phyloP scores from a whole-genome alignment of 441 rosid genomes.

The Kokia cookei region DNA sequence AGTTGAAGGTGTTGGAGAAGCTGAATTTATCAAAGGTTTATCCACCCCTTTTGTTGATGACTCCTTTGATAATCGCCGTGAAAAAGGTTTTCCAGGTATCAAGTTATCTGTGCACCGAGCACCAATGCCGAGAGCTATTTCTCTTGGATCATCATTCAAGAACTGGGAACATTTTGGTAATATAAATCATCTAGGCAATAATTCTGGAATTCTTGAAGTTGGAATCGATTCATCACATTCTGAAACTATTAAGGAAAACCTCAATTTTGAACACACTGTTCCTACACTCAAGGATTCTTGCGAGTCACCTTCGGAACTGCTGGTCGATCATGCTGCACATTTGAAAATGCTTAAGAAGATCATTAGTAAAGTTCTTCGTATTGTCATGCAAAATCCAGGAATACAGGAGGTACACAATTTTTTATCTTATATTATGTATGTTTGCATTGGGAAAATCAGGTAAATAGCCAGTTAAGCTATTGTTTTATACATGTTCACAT shows the following conservation, averaged over 20 bases:
- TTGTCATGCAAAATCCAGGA: slow-evolving; percentile 85
- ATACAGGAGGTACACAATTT: slow-evolving; percentile 54
- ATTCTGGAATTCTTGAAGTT: slow-evolving; percentile 16
- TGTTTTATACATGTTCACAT: not conserved
- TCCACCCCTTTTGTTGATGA: slow-evolving; percentile 52
- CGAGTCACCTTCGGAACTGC: slow-evolving; percentile 65
- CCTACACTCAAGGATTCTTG: slow-evolving; percentile 33
- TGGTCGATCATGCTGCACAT: slow-evolving; percentile 48
- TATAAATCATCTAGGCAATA: slow-evolving; percentile 3
- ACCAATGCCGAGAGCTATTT: slow-evolving; percentile 27
- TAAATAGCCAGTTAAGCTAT: not conserved
- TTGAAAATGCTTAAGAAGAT: slow-evolving; percentile 58
- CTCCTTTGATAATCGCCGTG: slow-evolving; percentile 51
- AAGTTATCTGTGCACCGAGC: slow-evolving; percentile 44
- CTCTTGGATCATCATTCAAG: slow-evolving; percentile 42
- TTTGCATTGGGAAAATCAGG: not conserved
- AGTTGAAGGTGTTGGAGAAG: slow-evolving; percentile 85
- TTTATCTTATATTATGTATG: not conserved
- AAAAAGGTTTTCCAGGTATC: slow-evolving; percentile 94
- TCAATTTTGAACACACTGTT: slow-evolving; percentile 24
- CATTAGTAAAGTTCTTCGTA: slow-evolving; percentile 64
- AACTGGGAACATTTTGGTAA: slow-evolving; percentile 32
- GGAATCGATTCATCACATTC: slow-evolving; percentile 23
- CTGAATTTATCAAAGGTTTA: slow-evolving; percentile 62
- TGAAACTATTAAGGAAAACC: slow-evolving; percentile 32